Conservation (phyloP, 805 yeast species). For the Candida fluviatilis region DNA sequence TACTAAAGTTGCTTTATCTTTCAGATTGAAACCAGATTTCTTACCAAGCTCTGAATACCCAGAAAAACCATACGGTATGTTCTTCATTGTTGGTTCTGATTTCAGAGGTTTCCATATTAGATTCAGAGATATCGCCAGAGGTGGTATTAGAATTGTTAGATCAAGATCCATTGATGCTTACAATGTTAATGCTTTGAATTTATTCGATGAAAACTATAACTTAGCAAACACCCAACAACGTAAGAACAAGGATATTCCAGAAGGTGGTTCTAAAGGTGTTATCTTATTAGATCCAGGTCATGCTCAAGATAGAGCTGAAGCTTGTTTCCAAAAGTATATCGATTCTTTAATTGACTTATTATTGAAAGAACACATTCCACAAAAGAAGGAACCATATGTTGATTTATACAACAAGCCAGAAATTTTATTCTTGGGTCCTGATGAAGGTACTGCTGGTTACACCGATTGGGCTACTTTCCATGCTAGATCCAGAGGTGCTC, state of each 20-base stretch:
- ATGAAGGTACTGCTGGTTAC: constrained; percentile 94
- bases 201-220: constrained; percentile 95
- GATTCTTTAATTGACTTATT: constrained; percentile 86
- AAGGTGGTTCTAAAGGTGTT: constrained; percentile 98
- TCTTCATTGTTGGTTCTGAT: constrained; percentile 92
- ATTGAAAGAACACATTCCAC: constrained; percentile 61
- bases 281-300: constrained; percentile 75
- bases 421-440: constrained; percentile 97
- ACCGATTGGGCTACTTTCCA: constrained; percentile 98
- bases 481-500: constrained; percentile 87
- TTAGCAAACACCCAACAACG: constrained; percentile 95
- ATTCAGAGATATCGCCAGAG: constrained; percentile 95
- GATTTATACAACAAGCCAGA: constrained; percentile 83
- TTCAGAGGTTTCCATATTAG: constrained; percentile 97
- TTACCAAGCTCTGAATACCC: constrained; percentile 87
- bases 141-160: constrained; percentile 94
- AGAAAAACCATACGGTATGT: constrained; percentile 90
- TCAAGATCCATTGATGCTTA: constrained; percentile 84
- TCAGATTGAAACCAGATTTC: constrained; percentile 83
- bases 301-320: constrained; percentile 74
- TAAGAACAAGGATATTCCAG: constrained; percentile 97
- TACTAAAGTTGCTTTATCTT: constrained; percentile 91
- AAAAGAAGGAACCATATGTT: constrained; percentile 76
- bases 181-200: constrained; percentile 74
- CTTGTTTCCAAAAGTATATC: constrained; percentile 87